A percentile compares a stretch with the other conserved stretches of the same genome.
Evolutionary conservation across 2,329 filamentous ascomycete genomes (phyloP).

Genomic region (Dendryphion nanum): DNA sequence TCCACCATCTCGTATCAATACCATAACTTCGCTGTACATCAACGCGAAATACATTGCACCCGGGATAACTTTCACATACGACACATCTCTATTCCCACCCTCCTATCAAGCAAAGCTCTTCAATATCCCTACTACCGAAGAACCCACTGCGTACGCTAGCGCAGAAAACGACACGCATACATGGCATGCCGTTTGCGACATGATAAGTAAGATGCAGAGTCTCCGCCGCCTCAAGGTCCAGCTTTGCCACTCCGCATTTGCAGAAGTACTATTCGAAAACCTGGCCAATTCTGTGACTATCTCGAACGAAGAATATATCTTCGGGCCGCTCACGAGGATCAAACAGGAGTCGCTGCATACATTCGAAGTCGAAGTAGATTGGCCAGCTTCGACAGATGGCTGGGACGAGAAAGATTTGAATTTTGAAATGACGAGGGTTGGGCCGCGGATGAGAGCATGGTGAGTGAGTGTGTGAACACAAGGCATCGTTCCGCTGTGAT

Average conservation of each 20-base stretch:
- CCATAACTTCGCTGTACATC: not conserved
- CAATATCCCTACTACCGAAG: not conserved
- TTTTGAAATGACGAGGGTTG: not conserved
- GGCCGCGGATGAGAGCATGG: not conserved
- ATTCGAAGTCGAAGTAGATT: constrained; percentile 7
- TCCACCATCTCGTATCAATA: not conserved
- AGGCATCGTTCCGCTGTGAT: no score
- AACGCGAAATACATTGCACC: not conserved
- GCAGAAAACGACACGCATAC: not conserved
- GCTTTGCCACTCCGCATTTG: not conserved
- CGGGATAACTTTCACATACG: not conserved
- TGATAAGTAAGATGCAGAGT: not conserved
- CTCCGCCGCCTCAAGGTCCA: not conserved
- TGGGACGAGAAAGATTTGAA: constrained; percentile 2
- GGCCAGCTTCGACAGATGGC: constrained; percentile 2
- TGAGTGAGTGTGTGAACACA: no score
- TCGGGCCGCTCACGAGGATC: not conserved
- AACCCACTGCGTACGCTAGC: no score
- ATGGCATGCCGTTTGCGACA: not conserved
- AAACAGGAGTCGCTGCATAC: constrained; percentile 1
- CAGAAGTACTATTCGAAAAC: not conserved
- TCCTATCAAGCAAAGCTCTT: not conserved
- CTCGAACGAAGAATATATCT: not conserved
- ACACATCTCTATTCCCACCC: not conserved
- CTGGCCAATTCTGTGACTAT: no score